Evolutionary conservation across 179 eudicot species (phyloP).

Genomic region (Actinidia polygama): DNA sequence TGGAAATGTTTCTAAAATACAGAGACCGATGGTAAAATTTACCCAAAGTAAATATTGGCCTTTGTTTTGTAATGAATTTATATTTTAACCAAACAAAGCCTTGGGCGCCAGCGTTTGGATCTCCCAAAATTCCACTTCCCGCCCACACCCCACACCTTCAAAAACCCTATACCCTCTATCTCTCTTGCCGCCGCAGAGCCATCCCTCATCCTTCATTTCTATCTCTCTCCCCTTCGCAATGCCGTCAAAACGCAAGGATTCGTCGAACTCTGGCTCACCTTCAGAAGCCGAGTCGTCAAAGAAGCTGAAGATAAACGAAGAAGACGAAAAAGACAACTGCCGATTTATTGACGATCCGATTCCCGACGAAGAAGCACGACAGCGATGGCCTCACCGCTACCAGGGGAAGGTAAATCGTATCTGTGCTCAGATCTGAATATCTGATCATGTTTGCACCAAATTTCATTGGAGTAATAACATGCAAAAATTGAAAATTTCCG

Average conservation of each 20-base stretch:
- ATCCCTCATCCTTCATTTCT: not conserved
- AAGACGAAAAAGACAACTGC: not conserved
- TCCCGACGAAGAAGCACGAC: not conserved
- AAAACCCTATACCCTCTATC: not conserved
- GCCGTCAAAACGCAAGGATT: not conserved
- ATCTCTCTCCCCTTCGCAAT: not conserved
- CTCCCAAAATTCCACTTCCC: not conserved
- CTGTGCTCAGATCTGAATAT: slow-evolving; percentile 3
- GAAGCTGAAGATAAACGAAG: not conserved
- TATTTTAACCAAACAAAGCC: no score
- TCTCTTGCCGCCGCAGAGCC: not conserved
- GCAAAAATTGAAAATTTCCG: no score
- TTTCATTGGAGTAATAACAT: no score
- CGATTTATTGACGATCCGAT: not conserved
- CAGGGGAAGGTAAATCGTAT: not conserved
- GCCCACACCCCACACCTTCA: not conserved
- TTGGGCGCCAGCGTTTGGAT: no score
- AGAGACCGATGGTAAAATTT: no score
- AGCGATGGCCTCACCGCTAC: not conserved
- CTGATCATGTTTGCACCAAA: not conserved
- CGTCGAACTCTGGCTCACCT: not conserved
- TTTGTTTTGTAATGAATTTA: no score
- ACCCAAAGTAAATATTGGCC: no score
- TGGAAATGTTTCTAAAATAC: no score
- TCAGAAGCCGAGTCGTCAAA: not conserved